These are phyloP conservation scores for Dothidotthia symphoricarpi DNA, from an alignment of 2,329 filamentous ascomycete species.

Conservation along the genomic window DNA sequence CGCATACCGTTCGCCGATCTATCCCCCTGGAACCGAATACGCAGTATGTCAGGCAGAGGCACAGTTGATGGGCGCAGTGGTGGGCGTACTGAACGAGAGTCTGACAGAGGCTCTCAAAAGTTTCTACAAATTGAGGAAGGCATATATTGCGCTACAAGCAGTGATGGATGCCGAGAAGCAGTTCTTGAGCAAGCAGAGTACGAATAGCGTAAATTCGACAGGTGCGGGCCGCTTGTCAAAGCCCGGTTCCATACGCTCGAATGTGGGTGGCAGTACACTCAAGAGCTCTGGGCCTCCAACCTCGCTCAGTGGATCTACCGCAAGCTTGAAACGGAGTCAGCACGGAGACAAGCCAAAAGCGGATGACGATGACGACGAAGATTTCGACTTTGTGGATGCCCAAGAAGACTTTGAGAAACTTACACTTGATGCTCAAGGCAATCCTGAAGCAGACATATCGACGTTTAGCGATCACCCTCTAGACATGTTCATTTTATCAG, in stretches of 20 bases:
- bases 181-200: constrained; percentile 47
- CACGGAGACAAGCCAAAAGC: constrained; percentile 13
- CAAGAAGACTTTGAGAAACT: constrained; percentile 36
- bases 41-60: constrained; percentile 79
- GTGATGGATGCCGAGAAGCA: constrained; percentile 74
- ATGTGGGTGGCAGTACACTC: constrained; percentile 7
- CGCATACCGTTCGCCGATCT: constrained; percentile 62
- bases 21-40: constrained; percentile 82
- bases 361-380: constrained; percentile 31
- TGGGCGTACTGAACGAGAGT: constrained; percentile 88
- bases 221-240: constrained; percentile 21
- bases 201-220: constrained; percentile 29
- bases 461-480: constrained; percentile 68
- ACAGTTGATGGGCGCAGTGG: constrained; percentile 84
- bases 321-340: constrained; percentile 15
- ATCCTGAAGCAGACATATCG: constrained; percentile 58
- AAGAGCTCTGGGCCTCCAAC: constrained; percentile 12
- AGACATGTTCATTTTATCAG: constrained; percentile 86
- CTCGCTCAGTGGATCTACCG: constrained; percentile 14
- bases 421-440: constrained; percentile 28
- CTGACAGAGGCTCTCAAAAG: constrained; percentile 86
- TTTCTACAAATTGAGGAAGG: constrained; percentile 90
- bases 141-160: constrained; percentile 75
- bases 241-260: constrained; percentile 23
- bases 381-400: constrained; percentile 56